Conservation (phyloP, 257 asterid genomes). For the Jacaranda mimosifolia region DNA sequence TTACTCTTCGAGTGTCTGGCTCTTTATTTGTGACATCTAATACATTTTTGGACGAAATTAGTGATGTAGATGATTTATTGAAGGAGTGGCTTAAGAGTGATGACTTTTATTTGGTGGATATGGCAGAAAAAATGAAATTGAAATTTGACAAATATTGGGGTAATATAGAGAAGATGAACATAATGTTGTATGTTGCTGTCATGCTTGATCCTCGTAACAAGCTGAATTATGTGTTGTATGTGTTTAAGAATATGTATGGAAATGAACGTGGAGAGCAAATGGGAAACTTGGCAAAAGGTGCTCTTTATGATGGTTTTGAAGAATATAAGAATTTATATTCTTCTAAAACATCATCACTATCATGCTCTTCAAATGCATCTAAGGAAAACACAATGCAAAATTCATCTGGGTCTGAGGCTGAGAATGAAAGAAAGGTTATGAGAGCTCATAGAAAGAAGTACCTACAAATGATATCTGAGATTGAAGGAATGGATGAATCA, state of each 20-base stretch:
- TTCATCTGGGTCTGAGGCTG: background rate
- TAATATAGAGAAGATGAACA: background rate
- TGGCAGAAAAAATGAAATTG: too few species aligned
- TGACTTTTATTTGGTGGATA: too few species aligned
- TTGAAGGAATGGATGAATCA: background rate
- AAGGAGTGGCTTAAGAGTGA: background rate
- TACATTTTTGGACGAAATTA: background rate
- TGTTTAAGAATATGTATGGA: conserved; percentile 19
- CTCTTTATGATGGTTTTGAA: conserved; percentile 21
- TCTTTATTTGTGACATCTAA: conserved; percentile 4
- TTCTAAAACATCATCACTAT: background rate
- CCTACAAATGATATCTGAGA: background rate
- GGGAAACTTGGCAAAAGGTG: conserved; percentile 1
- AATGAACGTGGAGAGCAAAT: background rate
- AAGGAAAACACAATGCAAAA: background rate
- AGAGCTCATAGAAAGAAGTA: background rate
- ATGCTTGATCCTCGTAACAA: conserved; percentile 20
- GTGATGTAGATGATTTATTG: background rate
- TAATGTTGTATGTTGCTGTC: conserved; percentile 7
- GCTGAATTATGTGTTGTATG: background rate
- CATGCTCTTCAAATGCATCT: background rate
- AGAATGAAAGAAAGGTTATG: background rate
- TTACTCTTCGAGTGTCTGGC: background rate
- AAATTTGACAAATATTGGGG: conserved; percentile 12
- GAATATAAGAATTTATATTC: background rate